Evolutionary conservation across 2,329 filamentous ascomycete genomes (phyloP), one percentile per base, ranked within the genome.

Genomic region (Aspergillus calidoustus): DNA sequence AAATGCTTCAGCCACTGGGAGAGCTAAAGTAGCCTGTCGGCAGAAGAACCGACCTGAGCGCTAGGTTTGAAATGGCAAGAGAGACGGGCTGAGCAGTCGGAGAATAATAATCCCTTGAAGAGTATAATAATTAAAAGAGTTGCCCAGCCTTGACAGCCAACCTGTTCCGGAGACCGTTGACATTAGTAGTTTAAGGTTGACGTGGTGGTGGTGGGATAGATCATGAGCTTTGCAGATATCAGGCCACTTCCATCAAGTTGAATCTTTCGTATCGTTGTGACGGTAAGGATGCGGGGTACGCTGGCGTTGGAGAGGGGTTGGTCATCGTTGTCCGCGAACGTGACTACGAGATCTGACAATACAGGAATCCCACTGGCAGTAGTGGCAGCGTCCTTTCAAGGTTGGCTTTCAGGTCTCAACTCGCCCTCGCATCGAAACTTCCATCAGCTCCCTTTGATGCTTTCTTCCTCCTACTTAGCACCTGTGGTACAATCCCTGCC

Each of bases 201-300:
- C 34, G 13, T 41, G 19, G 19, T 15, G 15, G 15, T 15, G 9
- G 15, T 13, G 15, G 11, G 34, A 15, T 41, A 41, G 34, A 41
- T 41, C 34, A 41, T 41, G 34, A 41, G 34, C 34, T 41, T 15
- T 15, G 34, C 3, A 41, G 34, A 41, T 55, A 47, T 55, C 53
- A 55, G 53, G 41, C 53, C 53, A 55, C 53, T 15, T 5, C 28
- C 34, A 5, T 15, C 38, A 19, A 19, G 49, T 31, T 25, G 7
- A 15, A 8, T 28, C 6, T 25, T 54, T 17, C 52, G 48, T 53
- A 54, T 41, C 38, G 38, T 6, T 8, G 48, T 58, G 49, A 56
- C 54, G 4, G 54, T 46, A 54, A 57, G n/a, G 54, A 56, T 59
- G 63, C 63, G 63, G 63, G 63, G 62, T 57, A 43, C 15, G 38